These are phyloP conservation scores for Synura sp. DNA, from an alignment of 352 stramenopile species.

Conservation along the genomic window DNA sequence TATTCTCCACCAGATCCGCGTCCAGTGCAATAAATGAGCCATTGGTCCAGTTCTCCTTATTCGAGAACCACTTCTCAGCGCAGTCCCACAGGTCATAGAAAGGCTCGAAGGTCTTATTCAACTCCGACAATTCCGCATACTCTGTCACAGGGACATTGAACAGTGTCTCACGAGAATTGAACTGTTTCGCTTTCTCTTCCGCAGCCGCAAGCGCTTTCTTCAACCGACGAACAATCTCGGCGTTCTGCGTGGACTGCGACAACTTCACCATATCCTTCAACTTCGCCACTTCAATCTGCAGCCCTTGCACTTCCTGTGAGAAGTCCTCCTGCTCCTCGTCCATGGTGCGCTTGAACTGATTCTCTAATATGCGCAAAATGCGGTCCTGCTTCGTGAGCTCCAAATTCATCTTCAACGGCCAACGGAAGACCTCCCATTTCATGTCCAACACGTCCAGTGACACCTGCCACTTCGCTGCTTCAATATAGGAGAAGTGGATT, in stretches of 20 bases:
- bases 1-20: slow-evolving; percentile 81
- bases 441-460: slow-evolving; percentile 10
- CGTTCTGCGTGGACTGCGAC: slow-evolving; percentile 24
- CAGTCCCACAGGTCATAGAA: slow-evolving; percentile 89
- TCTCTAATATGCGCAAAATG: slow-evolving; percentile 46
- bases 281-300: slow-evolving; percentile 68
- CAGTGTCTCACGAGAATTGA: slow-evolving; percentile 80
- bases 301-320: slow-evolving; percentile 62
- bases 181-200: slow-evolving; percentile 75
- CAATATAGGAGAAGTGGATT: not conserved
- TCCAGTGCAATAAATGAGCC: slow-evolving; percentile 79
- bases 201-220: slow-evolving; percentile 74
- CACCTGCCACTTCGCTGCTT: not conserved
- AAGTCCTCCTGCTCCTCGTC: slow-evolving; percentile 84
- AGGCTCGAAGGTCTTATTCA: slow-evolving; percentile 83
- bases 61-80: slow-evolving; percentile 76
- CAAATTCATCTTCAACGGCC: slow-evolving; percentile 54
- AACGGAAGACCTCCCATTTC: slow-evolving; percentile 40
- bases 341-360: slow-evolving; percentile 55
- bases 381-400: slow-evolving; percentile 62
- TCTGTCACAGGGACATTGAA: slow-evolving; percentile 79
- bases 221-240: slow-evolving; percentile 61
- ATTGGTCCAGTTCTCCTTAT: slow-evolving; percentile 85
- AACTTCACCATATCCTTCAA: slow-evolving; percentile 46
- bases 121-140: slow-evolving; percentile 78